These are phyloP conservation scores for Macrotyloma uniflorum DNA, from an alignment of 306 rosid species.

Conservation along the genomic window DNA sequence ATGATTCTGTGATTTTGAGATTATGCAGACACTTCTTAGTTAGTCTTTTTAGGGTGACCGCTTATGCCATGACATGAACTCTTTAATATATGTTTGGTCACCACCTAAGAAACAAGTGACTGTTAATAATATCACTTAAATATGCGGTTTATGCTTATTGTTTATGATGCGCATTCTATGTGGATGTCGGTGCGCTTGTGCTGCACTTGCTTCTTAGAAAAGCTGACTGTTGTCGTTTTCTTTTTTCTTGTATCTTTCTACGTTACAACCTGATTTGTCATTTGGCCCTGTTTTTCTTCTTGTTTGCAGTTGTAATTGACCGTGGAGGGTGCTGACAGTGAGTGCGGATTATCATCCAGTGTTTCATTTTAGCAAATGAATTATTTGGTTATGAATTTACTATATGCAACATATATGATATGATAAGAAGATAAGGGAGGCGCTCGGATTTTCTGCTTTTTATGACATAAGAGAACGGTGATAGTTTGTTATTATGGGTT, in stretches of 20 bases:
- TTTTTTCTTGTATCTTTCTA: conserved; percentile 4
- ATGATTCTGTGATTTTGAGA: not conserved
- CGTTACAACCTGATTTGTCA: not conserved
- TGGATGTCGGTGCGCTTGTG: not conserved
- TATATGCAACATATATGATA: not conserved
- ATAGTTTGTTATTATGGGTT: conserved; percentile 32
- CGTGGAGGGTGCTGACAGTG: conserved; percentile 20
- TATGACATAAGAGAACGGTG: conserved; percentile 33
- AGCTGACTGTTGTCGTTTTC: not conserved
- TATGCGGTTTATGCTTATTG: not conserved
- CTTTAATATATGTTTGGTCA: not conserved
- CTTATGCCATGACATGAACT: not conserved
- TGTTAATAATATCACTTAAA: not conserved
- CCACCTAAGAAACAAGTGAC: conserved; percentile 1
- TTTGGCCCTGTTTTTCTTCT: not conserved
- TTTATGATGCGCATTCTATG: not conserved
- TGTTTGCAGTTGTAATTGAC: conserved; percentile 26
- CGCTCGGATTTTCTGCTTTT: conserved; percentile 2
- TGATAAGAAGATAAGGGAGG: conserved; percentile 17
- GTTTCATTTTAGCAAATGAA: conserved; percentile 15
- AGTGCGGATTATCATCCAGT: not conserved
- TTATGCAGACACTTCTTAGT: not conserved
- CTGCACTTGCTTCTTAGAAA: not conserved
- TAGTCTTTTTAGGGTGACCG: not conserved
- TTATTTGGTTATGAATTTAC: conserved; percentile 12